A percentile compares a stretch with the other conserved stretches of the same genome.
phyloP scores from a whole-genome alignment of 2,329 filamentous ascomycete genomes.

The Thielaviopsis punctulata region DNA sequence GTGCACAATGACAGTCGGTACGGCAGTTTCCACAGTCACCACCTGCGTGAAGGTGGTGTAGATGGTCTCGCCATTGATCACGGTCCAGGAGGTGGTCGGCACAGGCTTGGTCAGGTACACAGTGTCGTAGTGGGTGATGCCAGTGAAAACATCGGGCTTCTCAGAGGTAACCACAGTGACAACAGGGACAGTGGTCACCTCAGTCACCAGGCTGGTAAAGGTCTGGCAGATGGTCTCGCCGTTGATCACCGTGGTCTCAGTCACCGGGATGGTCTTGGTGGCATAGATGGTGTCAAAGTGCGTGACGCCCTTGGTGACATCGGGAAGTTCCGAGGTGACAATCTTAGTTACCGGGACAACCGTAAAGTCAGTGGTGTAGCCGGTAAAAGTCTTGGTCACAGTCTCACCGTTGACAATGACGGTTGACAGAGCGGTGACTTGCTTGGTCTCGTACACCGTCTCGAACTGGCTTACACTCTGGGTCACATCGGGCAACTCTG shows the following conservation, averaged over 20 bases:
- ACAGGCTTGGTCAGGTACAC: constrained; percentile 1
- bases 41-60: constrained; percentile 3
- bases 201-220: background rate
- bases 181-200: background rate
- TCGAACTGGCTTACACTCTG: background rate
- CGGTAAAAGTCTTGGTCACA: constrained; percentile 14
- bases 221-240: constrained; percentile 1
- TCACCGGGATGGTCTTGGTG: background rate
- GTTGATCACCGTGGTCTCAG: background rate
- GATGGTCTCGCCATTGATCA: constrained; percentile 8
- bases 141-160: constrained; percentile 2
- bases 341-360: constrained; percentile 14
- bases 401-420: background rate
- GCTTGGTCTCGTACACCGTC: constrained; percentile 2
- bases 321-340: constrained; percentile 13
- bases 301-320: constrained; percentile 1
- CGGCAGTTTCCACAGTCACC: background rate
- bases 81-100: background rate
- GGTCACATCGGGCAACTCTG: constrained; percentile 10
- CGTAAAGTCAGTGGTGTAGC: background rate
- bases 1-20: background rate
- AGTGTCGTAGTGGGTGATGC: background rate
- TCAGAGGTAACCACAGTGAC: constrained; percentile 3
- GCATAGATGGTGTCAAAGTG: constrained; percentile 1
- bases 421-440: too few relatives aligned